Percentiles rank a stretch among this genome's conserved stretches.
Evolutionary conservation across 306 rosid genomes (phyloP).

Genomic region (Ormosia emarginata): DNA sequence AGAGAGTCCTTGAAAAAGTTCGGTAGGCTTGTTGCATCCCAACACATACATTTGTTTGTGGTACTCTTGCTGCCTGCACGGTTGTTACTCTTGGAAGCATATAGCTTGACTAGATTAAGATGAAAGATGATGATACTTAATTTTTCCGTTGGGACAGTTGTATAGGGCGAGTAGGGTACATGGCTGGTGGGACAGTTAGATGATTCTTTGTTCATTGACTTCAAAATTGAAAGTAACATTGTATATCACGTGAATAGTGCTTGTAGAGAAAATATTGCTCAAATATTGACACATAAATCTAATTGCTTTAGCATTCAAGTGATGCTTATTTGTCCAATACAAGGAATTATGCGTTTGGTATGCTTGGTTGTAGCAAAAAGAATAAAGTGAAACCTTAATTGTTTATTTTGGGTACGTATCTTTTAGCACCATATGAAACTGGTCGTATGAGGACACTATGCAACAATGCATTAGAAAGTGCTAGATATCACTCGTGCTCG

Average conservation of each 20-base stretch:
- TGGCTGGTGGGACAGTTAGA: conserved; percentile 9
- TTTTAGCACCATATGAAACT: too few relatives aligned
- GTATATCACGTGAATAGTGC: background rate
- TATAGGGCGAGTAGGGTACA: conserved; percentile 14
- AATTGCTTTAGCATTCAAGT: background rate
- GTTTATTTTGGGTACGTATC: background rate
- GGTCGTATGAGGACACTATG: background rate
- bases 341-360: background rate
- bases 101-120: conserved; percentile 30
- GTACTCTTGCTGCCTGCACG: conserved; percentile 59
- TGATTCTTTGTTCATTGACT: conserved; percentile 54
- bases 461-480: background rate
- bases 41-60: conserved; percentile 53
- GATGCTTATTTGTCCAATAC: background rate
- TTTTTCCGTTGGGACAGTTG: conserved; percentile 13
- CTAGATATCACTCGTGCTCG: background rate
- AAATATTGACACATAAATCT: background rate
- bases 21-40: conserved; percentile 45
- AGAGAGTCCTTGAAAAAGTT: conserved; percentile 49
- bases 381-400: too few relatives aligned
- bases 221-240: background rate
- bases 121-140: background rate
- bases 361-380: background rate
- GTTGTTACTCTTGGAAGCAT: conserved; percentile 45
- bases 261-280: background rate